Base-by-base conservation (phyloP, 345 rosid species). In the Nephelium lappaceum region DNA sequence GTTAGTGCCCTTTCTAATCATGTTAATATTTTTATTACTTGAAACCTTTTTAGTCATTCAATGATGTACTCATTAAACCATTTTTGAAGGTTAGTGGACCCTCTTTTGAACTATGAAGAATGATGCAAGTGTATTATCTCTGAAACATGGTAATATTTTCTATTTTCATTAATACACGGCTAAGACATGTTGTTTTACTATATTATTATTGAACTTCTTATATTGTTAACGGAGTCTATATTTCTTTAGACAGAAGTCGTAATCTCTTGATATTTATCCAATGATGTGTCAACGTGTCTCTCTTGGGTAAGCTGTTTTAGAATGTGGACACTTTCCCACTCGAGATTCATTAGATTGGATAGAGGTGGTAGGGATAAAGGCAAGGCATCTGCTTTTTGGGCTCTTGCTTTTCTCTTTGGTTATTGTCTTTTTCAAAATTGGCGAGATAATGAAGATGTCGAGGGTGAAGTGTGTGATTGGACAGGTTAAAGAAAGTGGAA, bases 341-440 rank as follows among this genome's bases (percentile, higher is more conserved):
- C 5, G 2, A 73, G 76, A 73, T 73, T 73, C 67, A 73, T 60
- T 15, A 12, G 39, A 41, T 60, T 71, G 77, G 77, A 41, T 60
- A 73, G 43, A 73, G 19, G 62, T 24, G 42, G 41, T 24, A 6
- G 76, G 41, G 8, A 64, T 27, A 27, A 64, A 64, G 39, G 11
- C 11, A 23, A 39, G 47, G 77, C 38, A 60, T 53, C 64, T 60
- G 5, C 68, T 60, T 73, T 49, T 71, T 15, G 0, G n/a, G n/a
- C n/a, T 70, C 8, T 2, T 18, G 5, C 25, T 41, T 41, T 18
- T 55, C 25, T 16, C 11, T 71, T 51, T 31, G 36, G 51, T 5
- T 11, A 11, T 25, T 15, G 18, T 53, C 43, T 24, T 71, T 70
- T 65, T 53, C 42, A 7, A 71, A 61, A 45, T 38, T 42, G 47